Base-by-base conservation (phyloP, 352 stramenopile genomes). In the Globisporangium barbulae region DNA sequence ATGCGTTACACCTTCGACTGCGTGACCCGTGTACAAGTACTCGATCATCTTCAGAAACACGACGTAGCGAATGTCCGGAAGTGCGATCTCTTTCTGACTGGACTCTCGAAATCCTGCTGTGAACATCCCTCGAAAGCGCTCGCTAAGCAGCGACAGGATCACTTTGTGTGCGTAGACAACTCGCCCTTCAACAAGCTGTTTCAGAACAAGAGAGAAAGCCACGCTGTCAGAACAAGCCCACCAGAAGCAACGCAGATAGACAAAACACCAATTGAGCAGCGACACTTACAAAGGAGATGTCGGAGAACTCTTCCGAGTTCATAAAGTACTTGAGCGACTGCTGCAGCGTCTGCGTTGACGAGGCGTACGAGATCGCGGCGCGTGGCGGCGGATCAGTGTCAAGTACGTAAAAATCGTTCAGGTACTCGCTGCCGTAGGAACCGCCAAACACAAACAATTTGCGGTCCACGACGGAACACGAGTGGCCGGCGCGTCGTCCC, bases 91-190 rank as follows among this genome's bases (percentile, higher is more conserved):
- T 47, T 72, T 70, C 59, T 89, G 72, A 31, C 74, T 74, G 42
- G 85, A 76, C 67, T 99, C 95, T 1, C 87, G 85, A 68, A 98
- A 98, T 19, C 91, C 88, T 19, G 88, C 83, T 33, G 88, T 96
- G 74, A 99, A 98, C 94, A 98, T 98, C 22, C 88, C 90, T 52
- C 92, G 83, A 69, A 98, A 99, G 21, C 90, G 93, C 61, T 97
- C 93, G 42, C 93, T 98, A 17, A 96, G 74, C 8, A 96, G 78
- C 25, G 91, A 97, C 39, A 99, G 64, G 10, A 98, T 90, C 42
- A 99, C 74, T 52, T 98, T 98, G 79, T 98, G 95, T 31, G 83
- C 96, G 59, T 94, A 97, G 21, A 99, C 81, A 25, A 91, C 81
- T 53, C 82, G 79, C 7, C 93, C 94, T 78, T 99, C 94, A 0